Base-by-base conservation (phyloP, 805 yeast genomes). In the Brettanomyces bruxellensis region DNA sequence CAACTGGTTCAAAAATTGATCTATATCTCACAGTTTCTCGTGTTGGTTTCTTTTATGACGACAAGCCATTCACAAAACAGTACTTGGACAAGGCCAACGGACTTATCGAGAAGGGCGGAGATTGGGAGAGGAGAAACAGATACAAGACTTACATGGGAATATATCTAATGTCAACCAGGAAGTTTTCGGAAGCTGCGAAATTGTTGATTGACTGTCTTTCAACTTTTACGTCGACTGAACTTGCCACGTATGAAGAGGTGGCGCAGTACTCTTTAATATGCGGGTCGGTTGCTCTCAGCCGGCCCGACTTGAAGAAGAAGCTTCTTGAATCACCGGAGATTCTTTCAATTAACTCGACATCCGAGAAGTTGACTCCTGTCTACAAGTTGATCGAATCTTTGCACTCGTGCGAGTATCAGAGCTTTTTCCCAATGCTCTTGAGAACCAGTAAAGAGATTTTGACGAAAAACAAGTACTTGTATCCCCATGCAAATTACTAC, bases 91-190 rank as follows among this genome's bases (percentile, higher is more conserved):
- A 81, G 55, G 80, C 83, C 18, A 80, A 84, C 59, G 59, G 69
- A 24, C 74, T 87, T 62, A 88, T 93, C 58, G 98, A 91, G 58
- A 86, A 88, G 59, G 99, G 98, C 47, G 99, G 99, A 51, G 99
- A 93, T 65, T 93, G 99, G 99, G 99, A 93, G 68, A 86, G 99
- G 66, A 81, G 96, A 59, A 93, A 93, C 69, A 72, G 96, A 55
- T 88, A 78, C 72, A 93, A 93, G 70, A 86, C 97, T 5, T 93
- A 93, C 66, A 68, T 77, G 48, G 99, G 99, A 23, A 73, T 93
- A 43, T 86, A 87, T 62, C 69, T 78, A 35, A 69, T 93, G 76
- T 83, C 96, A 6, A 81, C 90, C 28, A 80, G 99, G 59, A 81
- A 87, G 56, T 93, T 93, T 59, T 71, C 70, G 38, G 95, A 86